Evolutionary conservation across 2,329 filamentous ascomycete species (phyloP).

Genomic region (Fonsecaea monophora): DNA sequence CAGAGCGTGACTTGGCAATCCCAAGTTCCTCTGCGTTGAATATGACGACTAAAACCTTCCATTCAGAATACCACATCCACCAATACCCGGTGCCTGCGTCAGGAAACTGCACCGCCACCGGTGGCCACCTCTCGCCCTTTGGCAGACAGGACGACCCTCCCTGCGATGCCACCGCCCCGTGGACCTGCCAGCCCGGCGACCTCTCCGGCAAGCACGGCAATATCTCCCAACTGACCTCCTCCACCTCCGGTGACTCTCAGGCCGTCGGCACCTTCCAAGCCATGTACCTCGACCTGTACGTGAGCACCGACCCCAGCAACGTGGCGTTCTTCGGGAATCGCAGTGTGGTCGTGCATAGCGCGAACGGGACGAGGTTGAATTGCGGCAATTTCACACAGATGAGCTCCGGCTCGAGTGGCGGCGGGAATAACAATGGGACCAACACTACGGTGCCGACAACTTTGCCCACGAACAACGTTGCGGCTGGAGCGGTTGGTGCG

Average conservation of each 20-base stretch:
- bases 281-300: constrained; percentile 57
- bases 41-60: not conserved
- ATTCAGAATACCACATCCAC: constrained; percentile 75
- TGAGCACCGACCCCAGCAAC: constrained; percentile 51
- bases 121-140: constrained; percentile 75
- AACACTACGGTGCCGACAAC: constrained; percentile 6
- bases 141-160: constrained; percentile 64
- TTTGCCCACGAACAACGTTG: not conserved
- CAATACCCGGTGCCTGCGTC: constrained; percentile 65
- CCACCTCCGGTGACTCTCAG: constrained; percentile 50
- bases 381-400: constrained; percentile 62
- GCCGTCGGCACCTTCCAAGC: constrained; percentile 42
- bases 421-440: constrained; percentile 6
- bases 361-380: constrained; percentile 61
- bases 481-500: not conserved
- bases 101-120: constrained; percentile 74
- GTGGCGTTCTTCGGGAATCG: constrained; percentile 61
- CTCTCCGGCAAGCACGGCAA: constrained; percentile 75
- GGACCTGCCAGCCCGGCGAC: constrained; percentile 78
- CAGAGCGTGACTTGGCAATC: not conserved
- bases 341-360: constrained; percentile 61
- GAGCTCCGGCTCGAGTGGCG: not conserved
- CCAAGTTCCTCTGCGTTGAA: not conserved
- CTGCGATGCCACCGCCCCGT: constrained; percentile 64
- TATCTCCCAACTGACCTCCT: constrained; percentile 58